A percentile compares a stretch with the other conserved stretches of the same genome.
Evolutionary conservation across 2,329 filamentous ascomycete species (phyloP).

Genomic region (Sporothrix brunneoviolacea): DNA sequence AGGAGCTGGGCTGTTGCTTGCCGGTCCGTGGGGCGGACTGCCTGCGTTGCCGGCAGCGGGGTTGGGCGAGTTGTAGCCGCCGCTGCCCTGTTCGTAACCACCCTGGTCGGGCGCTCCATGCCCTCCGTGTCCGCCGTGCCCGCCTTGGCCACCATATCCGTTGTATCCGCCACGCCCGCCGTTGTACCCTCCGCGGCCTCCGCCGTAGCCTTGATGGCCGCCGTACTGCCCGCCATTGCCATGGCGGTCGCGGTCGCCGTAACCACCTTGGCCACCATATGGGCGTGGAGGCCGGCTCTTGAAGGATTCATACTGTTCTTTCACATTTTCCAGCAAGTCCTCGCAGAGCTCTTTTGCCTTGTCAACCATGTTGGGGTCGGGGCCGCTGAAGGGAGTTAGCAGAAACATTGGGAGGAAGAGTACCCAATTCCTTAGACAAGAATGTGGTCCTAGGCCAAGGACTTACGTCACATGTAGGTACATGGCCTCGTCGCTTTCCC

Average conservation of each 20-base stretch:
- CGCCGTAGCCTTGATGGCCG: conserved; percentile 23
- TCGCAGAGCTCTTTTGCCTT: conserved; percentile 83
- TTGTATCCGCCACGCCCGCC: conserved; percentile 36
- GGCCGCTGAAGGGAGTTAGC: conserved; percentile 52
- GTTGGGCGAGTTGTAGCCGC: conserved; percentile 33
- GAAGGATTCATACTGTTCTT: conserved; percentile 83
- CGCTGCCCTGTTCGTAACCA: not conserved
- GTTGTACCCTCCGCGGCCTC: conserved; percentile 38
- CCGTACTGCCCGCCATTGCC: conserved; percentile 30
- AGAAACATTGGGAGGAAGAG: too few species aligned
- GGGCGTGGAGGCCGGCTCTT: conserved; percentile 71
- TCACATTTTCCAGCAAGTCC: conserved; percentile 80
- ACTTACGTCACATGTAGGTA: conserved; percentile 90
- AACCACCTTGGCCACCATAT: conserved; percentile 46
- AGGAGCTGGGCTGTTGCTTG: not conserved
- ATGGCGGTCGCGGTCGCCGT: conserved; percentile 40
- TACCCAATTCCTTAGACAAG: too few species aligned
- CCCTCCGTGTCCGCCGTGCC: conserved; percentile 23
- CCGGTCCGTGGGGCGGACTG: conserved; percentile 30
- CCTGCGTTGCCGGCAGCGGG: conserved; percentile 31
- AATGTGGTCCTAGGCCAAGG: too few species aligned
- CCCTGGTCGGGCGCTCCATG: not conserved
- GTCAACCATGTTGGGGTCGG: conserved; percentile 78
- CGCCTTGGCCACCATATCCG: conserved; percentile 29
- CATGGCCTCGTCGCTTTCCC: conserved; percentile 93